Evolutionary conservation across 306 rosid species (phyloP).

Genomic region (Rubus idaeus): DNA sequence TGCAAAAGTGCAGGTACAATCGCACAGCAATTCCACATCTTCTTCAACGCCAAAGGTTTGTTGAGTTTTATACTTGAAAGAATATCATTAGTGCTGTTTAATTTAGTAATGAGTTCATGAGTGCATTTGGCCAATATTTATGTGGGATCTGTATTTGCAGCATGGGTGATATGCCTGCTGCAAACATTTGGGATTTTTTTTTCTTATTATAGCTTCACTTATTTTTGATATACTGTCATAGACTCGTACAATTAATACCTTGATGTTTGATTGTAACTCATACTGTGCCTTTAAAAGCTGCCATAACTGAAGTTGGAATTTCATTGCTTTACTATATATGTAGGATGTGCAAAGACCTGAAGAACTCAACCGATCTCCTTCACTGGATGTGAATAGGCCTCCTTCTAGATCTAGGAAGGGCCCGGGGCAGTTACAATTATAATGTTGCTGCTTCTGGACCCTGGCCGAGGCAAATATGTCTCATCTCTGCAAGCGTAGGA

Average conservation of each 20-base stretch:
- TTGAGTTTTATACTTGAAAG: constrained; percentile 9
- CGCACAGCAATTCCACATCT: constrained; percentile 29
- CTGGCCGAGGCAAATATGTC: constrained; percentile 33
- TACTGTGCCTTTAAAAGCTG: not conserved
- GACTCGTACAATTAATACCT: too few relatives aligned
- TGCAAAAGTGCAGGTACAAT: constrained; percentile 44
- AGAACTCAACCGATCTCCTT: constrained; percentile 41
- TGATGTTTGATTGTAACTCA: not conserved
- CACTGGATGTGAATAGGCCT: constrained; percentile 46
- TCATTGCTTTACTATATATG: constrained; percentile 20
- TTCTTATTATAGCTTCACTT: not conserved
- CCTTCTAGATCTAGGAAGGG: constrained; percentile 58
- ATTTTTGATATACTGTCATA: not conserved
- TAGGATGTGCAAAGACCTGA: constrained; percentile 58
- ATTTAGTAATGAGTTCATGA: not conserved
- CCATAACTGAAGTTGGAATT: constrained; percentile 4
- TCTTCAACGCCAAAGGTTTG: constrained; percentile 49
- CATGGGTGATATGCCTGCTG: not conserved
- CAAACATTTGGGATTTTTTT: not conserved
- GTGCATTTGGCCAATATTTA: not conserved
- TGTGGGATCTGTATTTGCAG: not conserved
- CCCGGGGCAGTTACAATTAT: constrained; percentile 52
- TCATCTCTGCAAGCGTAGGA: constrained; percentile 37
- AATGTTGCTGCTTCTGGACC: constrained; percentile 33
- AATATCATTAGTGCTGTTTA: not conserved